Percentiles rank a stretch among this genome's conserved stretches.
Conservation (phyloP, 2,329 filamentous ascomycete species). For the Ophiostoma triangulosporum region DNA sequence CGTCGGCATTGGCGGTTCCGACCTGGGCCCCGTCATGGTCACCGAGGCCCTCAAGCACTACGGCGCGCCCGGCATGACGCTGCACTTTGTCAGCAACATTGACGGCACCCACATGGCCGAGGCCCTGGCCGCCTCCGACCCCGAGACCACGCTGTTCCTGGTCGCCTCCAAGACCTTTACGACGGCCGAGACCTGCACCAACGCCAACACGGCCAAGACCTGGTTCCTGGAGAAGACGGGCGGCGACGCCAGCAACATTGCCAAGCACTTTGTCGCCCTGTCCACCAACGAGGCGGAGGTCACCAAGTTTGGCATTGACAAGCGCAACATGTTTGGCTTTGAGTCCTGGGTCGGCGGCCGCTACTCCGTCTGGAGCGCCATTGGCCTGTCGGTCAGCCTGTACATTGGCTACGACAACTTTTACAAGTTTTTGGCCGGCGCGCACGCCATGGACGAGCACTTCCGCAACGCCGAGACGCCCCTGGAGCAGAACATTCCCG, state of each 20-base stretch:
- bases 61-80: slow-evolving; percentile 67
- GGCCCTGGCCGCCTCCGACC: slow-evolving; percentile 75
- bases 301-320: slow-evolving; percentile 96
- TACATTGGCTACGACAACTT: slow-evolving; percentile 98
- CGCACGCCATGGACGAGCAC: slow-evolving; percentile 97
- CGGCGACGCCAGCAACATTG: slow-evolving; percentile 64
- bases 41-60: slow-evolving; percentile 95
- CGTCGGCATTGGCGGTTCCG: slow-evolving; percentile 93
- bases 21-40: slow-evolving; percentile 99
- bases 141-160: slow-evolving; percentile 97
- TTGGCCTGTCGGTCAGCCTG: slow-evolving; percentile 83
- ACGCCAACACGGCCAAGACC: slow-evolving; percentile 89
- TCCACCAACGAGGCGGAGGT: slow-evolving; percentile 94
- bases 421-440: slow-evolving; percentile 85
- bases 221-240: slow-evolving; percentile 84
- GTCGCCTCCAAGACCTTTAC: slow-evolving; percentile 99
- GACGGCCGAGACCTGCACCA: slow-evolving; percentile 91
- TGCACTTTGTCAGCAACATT: slow-evolving; percentile 99
- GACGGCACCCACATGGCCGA: slow-evolving; percentile 97
- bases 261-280: slow-evolving; percentile 97
- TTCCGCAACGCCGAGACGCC: slow-evolving; percentile 71
- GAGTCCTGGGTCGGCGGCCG: slow-evolving; percentile 97
- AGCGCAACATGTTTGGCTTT: slow-evolving; percentile 99
- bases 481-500: slow-evolving; percentile 86
- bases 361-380: slow-evolving; percentile 98